These are phyloP conservation scores for Pisolithus albus DNA, from an alignment of 768 basidiomycete genomes.

Conservation along the genomic window DNA sequence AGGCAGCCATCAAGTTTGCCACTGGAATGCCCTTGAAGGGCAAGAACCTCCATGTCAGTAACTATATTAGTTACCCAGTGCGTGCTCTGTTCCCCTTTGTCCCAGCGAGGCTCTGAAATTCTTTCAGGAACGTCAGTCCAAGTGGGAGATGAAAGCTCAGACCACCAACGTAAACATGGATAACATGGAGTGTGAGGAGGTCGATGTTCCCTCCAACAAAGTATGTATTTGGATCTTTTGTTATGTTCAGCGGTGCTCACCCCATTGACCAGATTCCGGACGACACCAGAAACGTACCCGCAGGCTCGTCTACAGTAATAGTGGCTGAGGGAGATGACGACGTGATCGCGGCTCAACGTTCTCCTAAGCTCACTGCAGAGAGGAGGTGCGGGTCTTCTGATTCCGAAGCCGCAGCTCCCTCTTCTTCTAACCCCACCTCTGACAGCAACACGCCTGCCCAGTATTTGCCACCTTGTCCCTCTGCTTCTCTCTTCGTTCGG, in stretches of 20 bases:
- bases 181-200: conserved; percentile 88
- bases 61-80: conserved; percentile 95
- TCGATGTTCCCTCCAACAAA: conserved; percentile 66
- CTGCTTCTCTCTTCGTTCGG: conserved; percentile 95
- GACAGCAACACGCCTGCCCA: conserved; percentile 44
- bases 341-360: conserved; percentile 42
- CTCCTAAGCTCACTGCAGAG: conserved; percentile 5
- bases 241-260: not conserved
- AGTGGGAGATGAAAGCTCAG: conserved; percentile 92
- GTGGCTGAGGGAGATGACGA: conserved; percentile 95
- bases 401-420: no score
- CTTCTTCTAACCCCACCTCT: no score
- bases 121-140: conserved; percentile 90
- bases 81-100: conserved; percentile 9
- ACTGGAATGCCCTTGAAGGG: conserved; percentile 99
- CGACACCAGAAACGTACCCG: conserved; percentile 79
- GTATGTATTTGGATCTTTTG: conserved; percentile 39
- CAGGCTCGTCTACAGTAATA: conserved; percentile 87
- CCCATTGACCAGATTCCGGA: conserved; percentile 52
- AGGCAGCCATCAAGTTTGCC: conserved; percentile 94
- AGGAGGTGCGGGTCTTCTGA: no score
- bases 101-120: not conserved
- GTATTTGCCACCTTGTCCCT: conserved; percentile 53
- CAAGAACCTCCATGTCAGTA: conserved; percentile 98
- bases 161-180: conserved; percentile 99